phyloP scores from a whole-genome alignment of 257 asterid species.

The Solanum arcanum region DNA sequence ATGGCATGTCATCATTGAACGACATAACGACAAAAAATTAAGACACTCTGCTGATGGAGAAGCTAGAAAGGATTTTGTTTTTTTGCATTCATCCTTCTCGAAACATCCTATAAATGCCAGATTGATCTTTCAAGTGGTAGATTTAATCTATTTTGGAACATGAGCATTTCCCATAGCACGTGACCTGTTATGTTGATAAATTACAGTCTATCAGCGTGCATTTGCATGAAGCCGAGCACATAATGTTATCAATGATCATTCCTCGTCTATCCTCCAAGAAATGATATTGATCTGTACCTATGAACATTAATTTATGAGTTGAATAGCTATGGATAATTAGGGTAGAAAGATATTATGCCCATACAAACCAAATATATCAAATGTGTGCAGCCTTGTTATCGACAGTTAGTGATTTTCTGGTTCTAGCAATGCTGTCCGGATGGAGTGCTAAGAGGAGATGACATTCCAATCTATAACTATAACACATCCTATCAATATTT shows the following conservation, averaged over 20 bases:
- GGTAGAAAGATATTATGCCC: not conserved
- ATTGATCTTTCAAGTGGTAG: not conserved
- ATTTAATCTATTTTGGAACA: not conserved
- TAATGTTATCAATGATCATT: not conserved
- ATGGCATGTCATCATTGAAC: not conserved
- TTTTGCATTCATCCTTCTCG: not conserved
- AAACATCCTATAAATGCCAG: not conserved
- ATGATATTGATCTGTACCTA: not conserved
- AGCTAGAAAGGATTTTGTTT: not conserved
- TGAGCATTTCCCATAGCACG: not conserved
- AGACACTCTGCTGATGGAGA: not conserved
- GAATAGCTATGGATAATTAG: not conserved
- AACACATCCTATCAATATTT: not conserved
- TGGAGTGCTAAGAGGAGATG: not conserved
- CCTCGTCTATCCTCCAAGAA: not conserved
- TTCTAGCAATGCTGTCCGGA: not conserved
- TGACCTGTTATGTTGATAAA: too few species aligned
- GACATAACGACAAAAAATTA: not conserved
- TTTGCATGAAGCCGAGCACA: not conserved
- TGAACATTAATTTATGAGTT: not conserved
- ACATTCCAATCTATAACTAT: not conserved
- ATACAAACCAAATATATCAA: not conserved
- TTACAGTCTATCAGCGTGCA: not conserved
- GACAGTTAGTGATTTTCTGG: not conserved
- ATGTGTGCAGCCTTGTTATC: not conserved